These are phyloP conservation scores for Amauroascus verrucosus DNA, from an alignment of 2,329 filamentous ascomycete species.

Conservation along the genomic window DNA sequence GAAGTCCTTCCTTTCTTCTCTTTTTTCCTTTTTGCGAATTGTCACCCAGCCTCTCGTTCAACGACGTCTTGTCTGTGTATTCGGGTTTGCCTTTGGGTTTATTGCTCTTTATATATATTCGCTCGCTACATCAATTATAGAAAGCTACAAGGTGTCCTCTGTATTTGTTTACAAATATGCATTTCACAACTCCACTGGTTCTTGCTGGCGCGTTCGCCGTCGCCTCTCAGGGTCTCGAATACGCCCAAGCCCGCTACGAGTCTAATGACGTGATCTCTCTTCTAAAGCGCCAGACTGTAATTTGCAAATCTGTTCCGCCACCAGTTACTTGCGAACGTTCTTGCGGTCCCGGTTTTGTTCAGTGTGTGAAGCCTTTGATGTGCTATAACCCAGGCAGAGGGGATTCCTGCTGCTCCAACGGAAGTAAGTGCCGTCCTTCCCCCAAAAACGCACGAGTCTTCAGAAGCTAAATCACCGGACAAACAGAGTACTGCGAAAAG, in stretches of 20 bases:
- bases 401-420: conserved; percentile 12
- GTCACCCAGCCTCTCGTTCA: neutral
- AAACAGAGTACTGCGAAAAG: conserved; percentile 12
- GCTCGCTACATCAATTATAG: neutral
- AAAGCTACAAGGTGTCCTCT: neutral
- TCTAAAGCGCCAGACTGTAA: conserved; percentile 2
- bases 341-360: conserved; percentile 6
- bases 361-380: conserved; percentile 1
- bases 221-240: neutral
- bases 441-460: neutral
- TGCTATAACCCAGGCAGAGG: conserved; percentile 11
- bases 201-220: conserved; percentile 5
- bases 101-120: neutral
- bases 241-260: neutral
- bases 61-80: neutral
- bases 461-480: neutral
- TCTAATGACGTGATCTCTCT: neutral
- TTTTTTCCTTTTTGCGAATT: neutral
- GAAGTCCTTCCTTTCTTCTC: neutral
- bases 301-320: conserved; percentile 9
- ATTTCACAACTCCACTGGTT: conserved; percentile 3
- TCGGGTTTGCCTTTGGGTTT: neutral
- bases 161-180: conserved; percentile 3
- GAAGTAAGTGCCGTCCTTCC: conserved; percentile 4
- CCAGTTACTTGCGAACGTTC: conserved; percentile 12